Evolutionary conservation across 441 rosid genomes (phyloP), one percentile per base, ranked within the genome.

Genomic region (Isatis lusitanica): DNA sequence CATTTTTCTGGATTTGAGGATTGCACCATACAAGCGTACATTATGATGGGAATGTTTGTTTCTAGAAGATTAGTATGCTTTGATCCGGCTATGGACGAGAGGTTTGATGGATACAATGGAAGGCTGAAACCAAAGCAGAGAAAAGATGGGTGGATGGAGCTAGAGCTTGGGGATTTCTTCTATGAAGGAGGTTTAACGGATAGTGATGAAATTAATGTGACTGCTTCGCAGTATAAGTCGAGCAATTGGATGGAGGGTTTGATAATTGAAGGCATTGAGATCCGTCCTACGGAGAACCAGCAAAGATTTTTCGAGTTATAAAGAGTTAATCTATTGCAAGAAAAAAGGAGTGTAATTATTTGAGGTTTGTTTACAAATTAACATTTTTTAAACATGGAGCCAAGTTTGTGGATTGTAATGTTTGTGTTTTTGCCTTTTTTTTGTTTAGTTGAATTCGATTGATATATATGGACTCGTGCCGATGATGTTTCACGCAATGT

Each of bases 91-190:
- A 43, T 43, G 17, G 48, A 43, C 6, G 17, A 43, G 48, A 30
- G 28, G 9, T 52, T 31, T 26, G 4, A 43, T 7, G 57, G 35
- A 52, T 52, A 52, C 8, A 6, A 52, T 52, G 1, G 30, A 26
- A 52, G 3, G 15, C 7, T 2, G 35, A 52, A 52, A 52, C 30
- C 58, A 26, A 52, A 52, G 58, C 16, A 52, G 58, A 52, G 58
- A 52, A 8, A 52, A 53, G 59, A 53, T 53, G 59, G 59, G 4
- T 53, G 59, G 59, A 53, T 53, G 31, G 59, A 53, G n/a, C 17
- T 16, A 53, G 59, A 53, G 59, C 31, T 53, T 53, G 59, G 59
- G 7, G 36, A 28, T 13, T 53, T 53, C 4, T 53, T 28, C 36
- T 13, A 53, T 53, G 50, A 47, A 47, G 52, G 26, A 16, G 24